Conservation (phyloP, 371 early-diverging fungal species). For the Furculomyces boomerangus region DNA sequence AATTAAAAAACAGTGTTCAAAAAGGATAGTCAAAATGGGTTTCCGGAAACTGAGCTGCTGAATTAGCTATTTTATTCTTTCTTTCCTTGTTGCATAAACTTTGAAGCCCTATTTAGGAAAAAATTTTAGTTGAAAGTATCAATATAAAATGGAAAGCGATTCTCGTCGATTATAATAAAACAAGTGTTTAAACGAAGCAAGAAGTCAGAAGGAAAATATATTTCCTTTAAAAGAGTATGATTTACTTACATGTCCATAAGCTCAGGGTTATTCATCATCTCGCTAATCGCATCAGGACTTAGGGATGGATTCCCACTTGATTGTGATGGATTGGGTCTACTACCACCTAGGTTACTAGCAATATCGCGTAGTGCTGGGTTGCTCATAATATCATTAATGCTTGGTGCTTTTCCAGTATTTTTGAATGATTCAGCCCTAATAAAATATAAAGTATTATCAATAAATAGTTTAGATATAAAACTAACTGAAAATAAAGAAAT, state of each 20-base stretch:
- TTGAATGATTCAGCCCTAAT: conserved; percentile 14
- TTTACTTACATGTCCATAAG: conserved; percentile 1
- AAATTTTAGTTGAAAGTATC: too few relatives aligned
- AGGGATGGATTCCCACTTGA: background rate
- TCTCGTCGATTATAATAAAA: too few relatives aligned
- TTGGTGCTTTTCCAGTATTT: conserved; percentile 18
- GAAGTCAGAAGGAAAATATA: background rate
- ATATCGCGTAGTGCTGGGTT: conserved; percentile 21
- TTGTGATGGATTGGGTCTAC: background rate
- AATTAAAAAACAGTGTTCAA: too few relatives aligned
- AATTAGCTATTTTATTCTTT: too few relatives aligned
- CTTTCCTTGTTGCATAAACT: too few relatives aligned
- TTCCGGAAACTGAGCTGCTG: too few relatives aligned
- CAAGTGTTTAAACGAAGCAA: too few relatives aligned
- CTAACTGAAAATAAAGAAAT: background rate
- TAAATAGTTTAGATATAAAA: background rate
- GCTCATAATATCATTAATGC: conserved; percentile 20
- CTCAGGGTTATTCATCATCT: conserved; percentile 2
- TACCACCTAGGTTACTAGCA: background rate
- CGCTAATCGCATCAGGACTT: background rate
- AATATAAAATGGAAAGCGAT: too few relatives aligned
- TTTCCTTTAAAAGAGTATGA: background rate
- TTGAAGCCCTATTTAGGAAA: conserved; percentile 3
- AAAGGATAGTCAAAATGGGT: too few relatives aligned
- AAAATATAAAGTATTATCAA: too few relatives aligned